These are phyloP conservation scores for Hypoxylon rickii DNA, from an alignment of 495 filamentous ascomycete genomes.

Conservation along the genomic window DNA sequence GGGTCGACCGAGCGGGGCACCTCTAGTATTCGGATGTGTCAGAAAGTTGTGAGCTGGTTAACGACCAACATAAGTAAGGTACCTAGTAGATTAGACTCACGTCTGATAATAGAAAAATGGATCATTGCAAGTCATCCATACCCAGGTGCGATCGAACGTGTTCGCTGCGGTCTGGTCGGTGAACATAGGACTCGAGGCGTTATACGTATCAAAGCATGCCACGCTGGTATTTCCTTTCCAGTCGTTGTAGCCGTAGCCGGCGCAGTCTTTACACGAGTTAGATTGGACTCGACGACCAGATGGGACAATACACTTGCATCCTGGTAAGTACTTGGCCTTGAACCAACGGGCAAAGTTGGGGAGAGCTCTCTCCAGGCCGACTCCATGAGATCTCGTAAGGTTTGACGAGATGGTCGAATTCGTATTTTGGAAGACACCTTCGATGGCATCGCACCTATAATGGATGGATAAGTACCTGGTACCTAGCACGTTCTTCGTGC, in stretches of 20 bases:
- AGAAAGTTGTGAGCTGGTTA: too few relatives aligned
- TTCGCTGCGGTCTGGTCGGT: slow-evolving; percentile 56
- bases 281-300: neutral
- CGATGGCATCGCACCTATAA: slow-evolving; percentile 41
- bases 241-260: slow-evolving; percentile 51
- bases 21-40: slow-evolving; percentile 33
- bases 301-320: slow-evolving; percentile 43
- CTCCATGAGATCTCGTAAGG: slow-evolving; percentile 48
- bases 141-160: slow-evolving; percentile 58
- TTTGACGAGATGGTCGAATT: slow-evolving; percentile 34
- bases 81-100: slow-evolving; percentile 45
- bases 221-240: slow-evolving; percentile 47
- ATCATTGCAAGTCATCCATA: slow-evolving; percentile 68
- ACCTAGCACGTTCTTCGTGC: neutral
- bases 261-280: slow-evolving; percentile 23
- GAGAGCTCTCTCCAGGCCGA: slow-evolving; percentile 60
- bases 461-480: neutral
- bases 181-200: slow-evolving; percentile 57
- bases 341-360: slow-evolving; percentile 60
- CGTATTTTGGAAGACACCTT: slow-evolving; percentile 39
- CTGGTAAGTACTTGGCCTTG: slow-evolving; percentile 51
- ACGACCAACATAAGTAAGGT: too few relatives aligned
- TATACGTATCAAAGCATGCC: slow-evolving; percentile 60
- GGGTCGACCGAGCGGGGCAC: slow-evolving; percentile 47
- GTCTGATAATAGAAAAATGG: slow-evolving; percentile 65